Evolutionary conservation across 805 yeast genomes (phyloP), one percentile per base, ranked within the genome.

Genomic region (Hanseniaspora occidentalis): DNA sequence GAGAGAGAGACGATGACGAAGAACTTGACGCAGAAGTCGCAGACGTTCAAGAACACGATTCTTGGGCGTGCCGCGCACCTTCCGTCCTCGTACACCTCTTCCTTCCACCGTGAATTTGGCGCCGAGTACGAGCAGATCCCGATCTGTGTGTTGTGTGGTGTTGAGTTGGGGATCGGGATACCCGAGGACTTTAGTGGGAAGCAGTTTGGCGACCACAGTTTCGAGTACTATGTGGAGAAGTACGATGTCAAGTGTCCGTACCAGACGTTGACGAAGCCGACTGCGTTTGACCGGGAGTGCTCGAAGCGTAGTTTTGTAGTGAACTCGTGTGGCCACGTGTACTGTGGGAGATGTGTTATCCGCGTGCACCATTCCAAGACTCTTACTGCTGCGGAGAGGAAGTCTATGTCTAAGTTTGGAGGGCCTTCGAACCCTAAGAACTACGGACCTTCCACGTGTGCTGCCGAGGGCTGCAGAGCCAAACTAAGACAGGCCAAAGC

Each of bases 281-380:
- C 78, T 0, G 66, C 64, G 9, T 61, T 64, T 0, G 94, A 83
- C 50, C 50, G 62, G 16, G 78, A 71, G 41, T 60, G 82, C 25
- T 79, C 88, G 0, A 74, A 67, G 50, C 69, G 85, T 44, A 70
- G 80, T 2, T 85, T 78, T 51, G 22, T 41, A n/a, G 67, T 70
- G 16, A 70, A 83, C 0, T 58, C 62, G 31, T 85, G 96, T 64
- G 95, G 95, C 0, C 96, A 85, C 61, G 71, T 77, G 1, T 85
- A 74, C 55, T 85, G 96, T 58, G 96, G 95, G 1, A 60, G 89
- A 33, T 85, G 96, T 60, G 81, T 80, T 18, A 73, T 73, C 47
- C 71, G 76, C 49, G 75, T 80, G n/a, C 70, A 70, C 14, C 67
- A 70, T 49, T 50, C 65, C 3, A 53, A 56, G 43, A 49, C 47